Evolutionary conservation across 2,329 filamentous ascomycete species (phyloP).

Genomic region (Ramularia collo-cygni): DNA sequence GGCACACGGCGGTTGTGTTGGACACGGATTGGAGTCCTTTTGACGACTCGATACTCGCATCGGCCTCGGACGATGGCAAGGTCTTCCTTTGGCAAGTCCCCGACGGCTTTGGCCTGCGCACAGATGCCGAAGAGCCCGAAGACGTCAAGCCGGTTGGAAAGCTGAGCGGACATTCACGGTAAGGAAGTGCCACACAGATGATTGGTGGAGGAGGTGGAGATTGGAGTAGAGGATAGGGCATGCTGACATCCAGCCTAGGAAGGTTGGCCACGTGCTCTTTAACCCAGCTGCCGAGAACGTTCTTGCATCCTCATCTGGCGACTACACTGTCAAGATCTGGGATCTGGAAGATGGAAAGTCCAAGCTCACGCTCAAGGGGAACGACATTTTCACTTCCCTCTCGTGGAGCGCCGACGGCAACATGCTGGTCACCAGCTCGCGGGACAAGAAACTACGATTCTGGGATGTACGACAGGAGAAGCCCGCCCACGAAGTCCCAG

Average conservation of each 20-base stretch:
- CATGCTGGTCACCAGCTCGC: constrained; percentile 82
- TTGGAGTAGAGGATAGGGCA: background rate
- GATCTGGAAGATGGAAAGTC: constrained; percentile 74
- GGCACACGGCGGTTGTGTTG: constrained; percentile 89
- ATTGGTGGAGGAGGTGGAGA: too few relatives aligned
- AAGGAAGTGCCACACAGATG: constrained; percentile 24
- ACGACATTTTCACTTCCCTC: constrained; percentile 88
- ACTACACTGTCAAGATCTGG: constrained; percentile 94
- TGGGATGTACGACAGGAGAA: constrained; percentile 96
- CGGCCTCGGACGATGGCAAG: constrained; percentile 93
- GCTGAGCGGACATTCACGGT: constrained; percentile 82
- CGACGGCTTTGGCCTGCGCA: constrained; percentile 74
- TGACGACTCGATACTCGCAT: constrained; percentile 87
- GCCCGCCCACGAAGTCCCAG: constrained; percentile 73
- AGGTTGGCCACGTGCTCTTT: constrained; percentile 96
- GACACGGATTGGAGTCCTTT: constrained; percentile 99
- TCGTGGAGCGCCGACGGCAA: constrained; percentile 91
- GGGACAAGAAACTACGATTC: constrained; percentile 95
- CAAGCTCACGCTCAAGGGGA: constrained; percentile 71
- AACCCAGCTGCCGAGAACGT: constrained; percentile 95
- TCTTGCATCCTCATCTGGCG: constrained; percentile 88
- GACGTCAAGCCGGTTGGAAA: constrained; percentile 77
- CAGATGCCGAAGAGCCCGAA: constrained; percentile 72
- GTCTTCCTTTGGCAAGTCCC: constrained; percentile 95
- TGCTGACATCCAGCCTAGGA: constrained; percentile 51